Percentiles rank a stretch among this genome's conserved stretches.
Evolutionary conservation across 192 early-diverging fungal genomes (phyloP).

Genomic region (Podila clonocystis): DNA sequence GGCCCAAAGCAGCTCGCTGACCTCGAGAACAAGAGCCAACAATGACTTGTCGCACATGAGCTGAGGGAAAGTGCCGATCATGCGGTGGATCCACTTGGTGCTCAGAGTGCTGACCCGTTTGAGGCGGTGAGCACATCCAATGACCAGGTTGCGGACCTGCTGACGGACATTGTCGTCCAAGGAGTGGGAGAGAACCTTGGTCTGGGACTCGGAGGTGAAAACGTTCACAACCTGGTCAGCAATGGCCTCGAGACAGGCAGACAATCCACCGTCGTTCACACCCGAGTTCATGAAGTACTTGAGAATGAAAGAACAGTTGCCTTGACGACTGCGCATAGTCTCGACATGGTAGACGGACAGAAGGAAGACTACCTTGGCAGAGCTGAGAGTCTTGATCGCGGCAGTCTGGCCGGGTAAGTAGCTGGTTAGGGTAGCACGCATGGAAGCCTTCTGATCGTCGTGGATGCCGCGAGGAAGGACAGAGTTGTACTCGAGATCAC

Average conservation of each 20-base stretch:
- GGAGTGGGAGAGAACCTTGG: slow-evolving; percentile 60
- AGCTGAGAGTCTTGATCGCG: slow-evolving; percentile 71
- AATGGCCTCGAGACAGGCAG: slow-evolving; percentile 80
- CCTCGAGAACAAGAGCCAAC: slow-evolving; percentile 80
- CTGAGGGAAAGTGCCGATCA: slow-evolving; percentile 75
- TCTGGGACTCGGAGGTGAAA: slow-evolving; percentile 62
- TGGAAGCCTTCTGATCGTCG: slow-evolving; percentile 62
- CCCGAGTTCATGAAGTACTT: slow-evolving; percentile 90
- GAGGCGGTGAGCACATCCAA: slow-evolving; percentile 74
- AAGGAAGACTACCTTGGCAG: slow-evolving; percentile 82
- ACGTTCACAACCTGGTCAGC: slow-evolving; percentile 69
- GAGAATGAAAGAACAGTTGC: slow-evolving; percentile 76
- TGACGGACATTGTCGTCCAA: slow-evolving; percentile 58
- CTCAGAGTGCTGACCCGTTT: slow-evolving; percentile 73
- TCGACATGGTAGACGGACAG: slow-evolving; percentile 89
- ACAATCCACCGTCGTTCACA: slow-evolving; percentile 78
- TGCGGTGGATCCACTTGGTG: slow-evolving; percentile 67
- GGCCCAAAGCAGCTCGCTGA: slow-evolving; percentile 83
- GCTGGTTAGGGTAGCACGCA: slow-evolving; percentile 64
- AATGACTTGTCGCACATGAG: slow-evolving; percentile 80
- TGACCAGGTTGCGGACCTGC: slow-evolving; percentile 72
- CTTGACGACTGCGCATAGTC: slow-evolving; percentile 72
- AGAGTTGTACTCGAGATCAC: slow-evolving; percentile 88
- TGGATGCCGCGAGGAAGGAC: slow-evolving; percentile 65
- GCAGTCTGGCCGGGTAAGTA: slow-evolving; percentile 64